Evolutionary conservation across 768 basidiomycete species (phyloP).

Genomic region (Leccinum truebloodii): DNA sequence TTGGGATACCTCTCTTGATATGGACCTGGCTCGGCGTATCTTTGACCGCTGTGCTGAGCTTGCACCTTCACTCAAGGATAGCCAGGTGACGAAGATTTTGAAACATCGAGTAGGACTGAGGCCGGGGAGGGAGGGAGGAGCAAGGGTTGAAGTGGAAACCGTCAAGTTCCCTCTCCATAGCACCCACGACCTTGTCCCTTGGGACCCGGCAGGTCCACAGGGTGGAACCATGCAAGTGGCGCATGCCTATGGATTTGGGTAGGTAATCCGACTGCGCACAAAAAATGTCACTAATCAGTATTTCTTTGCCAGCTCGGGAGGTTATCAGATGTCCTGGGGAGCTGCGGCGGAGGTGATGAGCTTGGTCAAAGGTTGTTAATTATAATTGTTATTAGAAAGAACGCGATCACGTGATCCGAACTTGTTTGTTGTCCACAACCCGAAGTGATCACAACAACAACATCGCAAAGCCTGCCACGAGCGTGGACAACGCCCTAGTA

Average conservation of each 20-base stretch:
- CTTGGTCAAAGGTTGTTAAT: constrained; percentile 20
- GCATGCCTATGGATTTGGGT: constrained; percentile 67
- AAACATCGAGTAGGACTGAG: constrained; percentile 60
- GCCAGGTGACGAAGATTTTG: constrained; percentile 43
- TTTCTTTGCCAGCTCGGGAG: constrained; percentile 30
- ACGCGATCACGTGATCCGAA: constrained; percentile 34
- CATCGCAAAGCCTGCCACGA: constrained; percentile 18
- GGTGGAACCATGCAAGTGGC: constrained; percentile 38
- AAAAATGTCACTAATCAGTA: constrained; percentile 8
- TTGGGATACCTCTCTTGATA: constrained; percentile 52
- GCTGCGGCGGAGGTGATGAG: constrained; percentile 40
- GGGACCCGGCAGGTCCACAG: constrained; percentile 21
- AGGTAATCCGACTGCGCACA: constrained; percentile 8
- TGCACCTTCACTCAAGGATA: constrained; percentile 35
- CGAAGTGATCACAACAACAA: constrained; percentile 8
- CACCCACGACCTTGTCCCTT: constrained; percentile 19
- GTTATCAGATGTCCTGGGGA: constrained; percentile 47
- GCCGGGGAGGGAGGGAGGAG: constrained; percentile 55
- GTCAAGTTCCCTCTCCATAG: constrained; percentile 36
- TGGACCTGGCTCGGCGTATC: constrained; percentile 43
- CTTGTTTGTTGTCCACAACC: constrained; percentile 27
- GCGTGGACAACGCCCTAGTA: background rate
- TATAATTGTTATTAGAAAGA: background rate
- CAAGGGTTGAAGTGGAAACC: constrained; percentile 53
- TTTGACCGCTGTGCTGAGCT: constrained; percentile 45